Conservation (phyloP, 306 rosid species). For the Cyamopsis tetragonoloba region DNA sequence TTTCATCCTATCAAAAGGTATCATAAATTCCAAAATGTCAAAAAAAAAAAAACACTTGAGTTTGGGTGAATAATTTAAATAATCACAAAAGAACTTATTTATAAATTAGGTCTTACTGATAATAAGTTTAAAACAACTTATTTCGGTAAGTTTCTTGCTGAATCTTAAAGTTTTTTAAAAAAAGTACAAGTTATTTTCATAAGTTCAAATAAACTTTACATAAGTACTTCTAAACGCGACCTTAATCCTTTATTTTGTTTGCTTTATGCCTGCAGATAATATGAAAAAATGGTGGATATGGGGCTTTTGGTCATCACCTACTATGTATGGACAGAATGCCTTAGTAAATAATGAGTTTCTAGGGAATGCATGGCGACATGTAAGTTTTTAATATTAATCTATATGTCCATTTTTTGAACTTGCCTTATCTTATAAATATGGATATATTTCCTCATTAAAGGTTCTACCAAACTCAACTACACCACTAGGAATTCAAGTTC, state of each 20-base stretch:
- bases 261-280: constrained; percentile 6
- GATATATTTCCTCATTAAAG: constrained; percentile 25
- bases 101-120: too few relatives aligned
- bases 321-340: constrained; percentile 43
- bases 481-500: constrained; percentile 38
- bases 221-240: too few relatives aligned
- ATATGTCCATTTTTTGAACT: background rate
- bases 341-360: constrained; percentile 36
- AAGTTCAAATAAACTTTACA: too few relatives aligned
- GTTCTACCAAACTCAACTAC: constrained; percentile 33
- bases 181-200: too few relatives aligned
- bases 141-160: too few relatives aligned
- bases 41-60: background rate
- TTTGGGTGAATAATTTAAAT: too few relatives aligned
- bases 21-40: background rate
- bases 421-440: background rate
- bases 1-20: constrained; percentile 52
- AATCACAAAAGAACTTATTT: too few relatives aligned
- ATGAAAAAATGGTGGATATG: constrained; percentile 41
- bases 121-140: too few relatives aligned
- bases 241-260: background rate
- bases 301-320: constrained; percentile 42
- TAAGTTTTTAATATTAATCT: background rate
- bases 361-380: constrained; percentile 39
- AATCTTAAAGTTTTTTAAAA: too few relatives aligned